These are phyloP conservation scores for Penicillium verrucosum DNA, from an alignment of 2,329 filamentous ascomycete species.

Conservation along the genomic window DNA sequence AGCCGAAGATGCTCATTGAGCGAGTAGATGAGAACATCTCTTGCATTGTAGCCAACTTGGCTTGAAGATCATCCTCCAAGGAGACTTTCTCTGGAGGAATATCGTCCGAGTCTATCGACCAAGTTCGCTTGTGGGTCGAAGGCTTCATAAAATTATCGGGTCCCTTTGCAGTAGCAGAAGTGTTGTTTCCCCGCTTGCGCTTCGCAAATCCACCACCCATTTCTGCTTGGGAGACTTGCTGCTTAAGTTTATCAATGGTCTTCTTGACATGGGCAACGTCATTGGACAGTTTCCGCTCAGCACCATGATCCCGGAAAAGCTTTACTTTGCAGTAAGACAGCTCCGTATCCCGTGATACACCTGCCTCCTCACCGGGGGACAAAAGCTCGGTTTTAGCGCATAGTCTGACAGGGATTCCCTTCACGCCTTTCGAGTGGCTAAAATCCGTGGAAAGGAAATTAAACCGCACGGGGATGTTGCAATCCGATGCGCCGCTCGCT, in stretches of 20 bases:
- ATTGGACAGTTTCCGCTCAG: constrained; percentile 90
- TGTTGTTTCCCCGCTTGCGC: constrained; percentile 55
- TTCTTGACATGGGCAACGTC: constrained; percentile 94
- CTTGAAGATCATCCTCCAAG: constrained; percentile 45
- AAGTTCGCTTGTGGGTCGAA: constrained; percentile 86
- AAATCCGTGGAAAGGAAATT: constrained; percentile 99
- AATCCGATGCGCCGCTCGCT: constrained; percentile 64
- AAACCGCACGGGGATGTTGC: constrained; percentile 86
- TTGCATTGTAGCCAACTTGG: constrained; percentile 43
- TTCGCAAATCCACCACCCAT: constrained; percentile 60
- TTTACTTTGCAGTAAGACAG: constrained; percentile 96
- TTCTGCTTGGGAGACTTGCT: constrained; percentile 78
- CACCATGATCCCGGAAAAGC: constrained; percentile 92
- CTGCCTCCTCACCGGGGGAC: constrained; percentile 48
- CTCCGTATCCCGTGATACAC: constrained; percentile 52
- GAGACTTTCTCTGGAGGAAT: constrained; percentile 44
- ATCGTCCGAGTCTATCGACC: constrained; percentile 78
- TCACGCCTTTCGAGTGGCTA: constrained; percentile 97
- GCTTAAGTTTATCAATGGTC: constrained; percentile 91
- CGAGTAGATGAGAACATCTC: constrained; percentile 48
- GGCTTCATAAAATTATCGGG: constrained; percentile 71
- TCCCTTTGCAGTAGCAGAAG: constrained; percentile 47
- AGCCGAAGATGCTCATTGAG: constrained; percentile 41
- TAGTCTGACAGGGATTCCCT: constrained; percentile 89
- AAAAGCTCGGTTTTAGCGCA: constrained; percentile 83